Evolutionary conservation across 306 rosid species (phyloP).

Genomic region (Fagus sylvatica): DNA sequence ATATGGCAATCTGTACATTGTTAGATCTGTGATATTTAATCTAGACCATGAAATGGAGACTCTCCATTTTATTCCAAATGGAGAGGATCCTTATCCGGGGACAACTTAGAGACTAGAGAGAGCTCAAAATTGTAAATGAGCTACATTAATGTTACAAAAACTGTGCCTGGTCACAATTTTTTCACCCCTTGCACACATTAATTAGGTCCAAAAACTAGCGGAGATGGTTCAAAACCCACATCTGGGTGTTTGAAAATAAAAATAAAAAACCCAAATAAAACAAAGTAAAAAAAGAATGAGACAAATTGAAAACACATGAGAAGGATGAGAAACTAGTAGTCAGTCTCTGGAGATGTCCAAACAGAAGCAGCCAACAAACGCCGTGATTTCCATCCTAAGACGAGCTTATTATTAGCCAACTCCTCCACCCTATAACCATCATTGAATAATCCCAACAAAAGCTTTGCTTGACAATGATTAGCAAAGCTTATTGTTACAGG

Average conservation of each 20-base stretch:
- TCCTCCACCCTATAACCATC: conserved; percentile 79
- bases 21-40: no score
- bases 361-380: conserved; percentile 74
- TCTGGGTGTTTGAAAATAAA: neutral
- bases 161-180: no score
- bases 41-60: no score
- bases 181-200: no score
- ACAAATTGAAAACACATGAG: neutral
- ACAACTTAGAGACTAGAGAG: no score
- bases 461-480: conserved; percentile 76
- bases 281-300: neutral
- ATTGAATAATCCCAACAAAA: conserved; percentile 68
- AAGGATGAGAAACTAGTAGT: conserved; percentile 3
- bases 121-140: no score
- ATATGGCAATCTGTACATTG: no score
- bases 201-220: neutral
- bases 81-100: no score
- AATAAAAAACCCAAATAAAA: neutral
- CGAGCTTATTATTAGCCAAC: conserved; percentile 48
- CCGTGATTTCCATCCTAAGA: conserved; percentile 73
- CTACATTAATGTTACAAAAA: no score
- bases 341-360: conserved; percentile 49
- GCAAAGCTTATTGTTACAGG: conserved; percentile 58
- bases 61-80: no score
- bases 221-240: neutral